phyloP scores from a whole-genome alignment of 805 yeast genomes.

The Starmerella bacillaris region DNA sequence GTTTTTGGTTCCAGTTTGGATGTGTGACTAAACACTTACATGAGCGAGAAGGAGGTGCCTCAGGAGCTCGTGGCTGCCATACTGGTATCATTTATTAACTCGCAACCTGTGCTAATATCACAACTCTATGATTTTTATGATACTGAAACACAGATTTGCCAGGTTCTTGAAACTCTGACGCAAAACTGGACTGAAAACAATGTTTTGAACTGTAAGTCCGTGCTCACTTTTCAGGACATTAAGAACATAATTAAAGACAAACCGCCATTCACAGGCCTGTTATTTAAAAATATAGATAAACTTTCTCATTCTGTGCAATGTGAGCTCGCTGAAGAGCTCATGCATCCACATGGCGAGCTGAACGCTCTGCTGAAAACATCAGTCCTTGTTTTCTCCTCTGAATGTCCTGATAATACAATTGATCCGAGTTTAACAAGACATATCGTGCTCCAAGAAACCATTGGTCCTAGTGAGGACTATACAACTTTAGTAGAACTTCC shows the following conservation, averaged over 20 bases:
- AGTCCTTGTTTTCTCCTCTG: constrained; percentile 7
- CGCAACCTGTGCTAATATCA: constrained; percentile 9
- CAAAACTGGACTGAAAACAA: not conserved
- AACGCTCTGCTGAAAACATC: not conserved
- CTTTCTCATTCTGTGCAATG: constrained; percentile 7
- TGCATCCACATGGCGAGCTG: constrained; percentile 2
- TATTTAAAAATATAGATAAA: constrained; percentile 6
- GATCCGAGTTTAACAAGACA: constrained; percentile 10
- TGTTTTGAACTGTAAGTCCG: constrained; percentile 5
- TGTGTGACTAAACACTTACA: no score
- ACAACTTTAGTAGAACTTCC: constrained; percentile 5
- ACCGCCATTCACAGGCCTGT: not conserved
- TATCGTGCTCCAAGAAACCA: constrained; percentile 9
- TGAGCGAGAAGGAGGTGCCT: constrained; percentile 6
- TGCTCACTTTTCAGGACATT: constrained; percentile 6
- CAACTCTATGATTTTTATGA: not conserved
- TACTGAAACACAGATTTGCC: constrained; percentile 4
- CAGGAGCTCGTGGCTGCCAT: constrained; percentile 13
- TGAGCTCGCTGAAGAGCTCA: constrained; percentile 8
- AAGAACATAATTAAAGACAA: not conserved
- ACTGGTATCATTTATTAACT: constrained; percentile 4
- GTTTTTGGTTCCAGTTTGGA: no score
- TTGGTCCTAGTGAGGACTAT: constrained; percentile 3
- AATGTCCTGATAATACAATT: constrained; percentile 1
- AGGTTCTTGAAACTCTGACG: constrained; percentile 2